These are phyloP conservation scores for Epichloe elymi DNA, from an alignment of 2,329 filamentous ascomycete species.

Conservation along the genomic window DNA sequence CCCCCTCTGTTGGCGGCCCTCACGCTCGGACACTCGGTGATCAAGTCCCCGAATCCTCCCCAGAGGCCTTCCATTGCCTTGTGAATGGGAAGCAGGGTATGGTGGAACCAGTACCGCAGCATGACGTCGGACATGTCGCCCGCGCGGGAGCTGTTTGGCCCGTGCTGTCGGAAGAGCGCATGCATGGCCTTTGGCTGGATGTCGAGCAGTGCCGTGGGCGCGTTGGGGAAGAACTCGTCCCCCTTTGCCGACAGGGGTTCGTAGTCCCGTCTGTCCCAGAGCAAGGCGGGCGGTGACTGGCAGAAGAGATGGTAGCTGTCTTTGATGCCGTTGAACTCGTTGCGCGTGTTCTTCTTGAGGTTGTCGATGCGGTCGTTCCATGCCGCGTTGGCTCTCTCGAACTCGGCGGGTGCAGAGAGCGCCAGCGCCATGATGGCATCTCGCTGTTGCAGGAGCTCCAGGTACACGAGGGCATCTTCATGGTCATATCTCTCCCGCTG, in stretches of 20 bases:
- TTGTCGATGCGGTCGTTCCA: slow-evolving; percentile 23
- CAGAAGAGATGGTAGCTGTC: slow-evolving; percentile 43
- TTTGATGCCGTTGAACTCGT: slow-evolving; percentile 26
- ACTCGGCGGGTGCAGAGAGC: slow-evolving; percentile 9
- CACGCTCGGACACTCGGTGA: slow-evolving; percentile 34
- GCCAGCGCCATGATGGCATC: slow-evolving; percentile 15
- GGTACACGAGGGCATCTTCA: slow-evolving; percentile 12
- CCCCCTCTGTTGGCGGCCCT: slow-evolving; percentile 36
- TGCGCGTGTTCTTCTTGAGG: slow-evolving; percentile 19
- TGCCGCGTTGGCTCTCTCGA: slow-evolving; percentile 16
- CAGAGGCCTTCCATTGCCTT: slow-evolving; percentile 39
- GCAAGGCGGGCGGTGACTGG: slow-evolving; percentile 37
- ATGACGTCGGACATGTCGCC: slow-evolving; percentile 41
- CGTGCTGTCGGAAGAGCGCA: slow-evolving; percentile 33
- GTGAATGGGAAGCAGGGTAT: slow-evolving; percentile 28
- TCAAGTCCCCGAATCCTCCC: slow-evolving; percentile 44
- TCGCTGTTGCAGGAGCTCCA: slow-evolving; percentile 21
- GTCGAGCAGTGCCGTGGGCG: slow-evolving; percentile 48
- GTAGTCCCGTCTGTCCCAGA: slow-evolving; percentile 57
- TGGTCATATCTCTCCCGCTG: slow-evolving; percentile 14
- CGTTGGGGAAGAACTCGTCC: slow-evolving; percentile 55
- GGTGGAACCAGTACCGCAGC: slow-evolving; percentile 28
- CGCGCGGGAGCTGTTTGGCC: slow-evolving; percentile 24
- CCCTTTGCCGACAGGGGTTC: slow-evolving; percentile 50
- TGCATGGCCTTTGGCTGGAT: slow-evolving; percentile 46